Evolutionary conservation across 1,139 yeast genomes (phyloP), one percentile per base, ranked within the genome.

Genomic region (Arxiozyma slooffiae): DNA sequence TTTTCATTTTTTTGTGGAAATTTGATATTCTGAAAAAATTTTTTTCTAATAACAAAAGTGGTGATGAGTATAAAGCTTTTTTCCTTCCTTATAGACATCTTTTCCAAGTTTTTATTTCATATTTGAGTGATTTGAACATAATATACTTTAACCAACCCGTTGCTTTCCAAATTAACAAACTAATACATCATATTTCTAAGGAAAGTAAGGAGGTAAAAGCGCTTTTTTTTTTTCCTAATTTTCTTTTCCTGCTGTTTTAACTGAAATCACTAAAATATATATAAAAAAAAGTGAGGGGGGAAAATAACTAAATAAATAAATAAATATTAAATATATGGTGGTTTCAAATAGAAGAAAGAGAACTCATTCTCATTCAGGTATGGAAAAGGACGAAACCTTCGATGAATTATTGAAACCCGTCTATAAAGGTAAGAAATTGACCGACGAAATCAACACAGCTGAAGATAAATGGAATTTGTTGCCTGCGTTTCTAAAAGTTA

Each of bases 401-500:
- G 81, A 79, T 60, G 94, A 87, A 50, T 76, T 92, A 44, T 71
- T 92, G 52, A 76, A 86, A 63, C 92, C 95, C 5, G 77, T 78
- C 18, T 92, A 86, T 69, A 84, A 82, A 64, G 98, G 98, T 18
- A 92, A 88, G 68, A 76, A 77, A 51, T 69, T 90, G 54, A 80
- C 95, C 1, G 99, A 92, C 71, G 87, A 86, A 58, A 84, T 92
- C 66, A 81, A 81, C 60, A 88, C 97, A 0, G 95, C 95, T 16
- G 78, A 85, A 62, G 99, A 92, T 69, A 92, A 92, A 69, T 92
- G 99, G 99, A 85, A 92, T 60, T 74, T 92, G 50, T 71, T 92
- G 44, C 99, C 99, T 0, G 98, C 98, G 0, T 92, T 92, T 64
- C 73, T 92, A 54, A 89, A 89, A 64, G 96, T 94, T 44, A 92